phyloP scores from a whole-genome alignment of 2,329 filamentous ascomycete genomes.

The Aspergillus sp. region DNA sequence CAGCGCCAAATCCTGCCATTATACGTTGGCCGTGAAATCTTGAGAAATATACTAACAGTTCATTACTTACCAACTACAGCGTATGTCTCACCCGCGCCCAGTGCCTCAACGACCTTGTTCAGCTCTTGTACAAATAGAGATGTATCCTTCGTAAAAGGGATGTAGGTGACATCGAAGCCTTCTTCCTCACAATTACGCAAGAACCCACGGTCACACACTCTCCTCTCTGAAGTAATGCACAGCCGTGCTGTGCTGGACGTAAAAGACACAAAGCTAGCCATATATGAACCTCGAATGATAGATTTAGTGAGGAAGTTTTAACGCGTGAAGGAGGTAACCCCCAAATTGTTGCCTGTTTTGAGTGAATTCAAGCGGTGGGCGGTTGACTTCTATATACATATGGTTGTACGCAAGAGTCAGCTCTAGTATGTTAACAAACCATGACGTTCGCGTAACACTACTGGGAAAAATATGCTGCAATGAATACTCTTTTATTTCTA shows the following conservation, averaged over 20 bases:
- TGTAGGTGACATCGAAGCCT: background rate
- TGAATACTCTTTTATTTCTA: too few relatives aligned
- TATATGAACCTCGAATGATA: background rate
- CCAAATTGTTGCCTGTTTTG: background rate
- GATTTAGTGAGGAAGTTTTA: background rate
- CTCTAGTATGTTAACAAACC: too few relatives aligned
- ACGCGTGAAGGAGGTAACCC: background rate
- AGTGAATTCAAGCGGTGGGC: too few relatives aligned
- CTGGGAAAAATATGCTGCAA: too few relatives aligned
- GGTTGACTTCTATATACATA: too few relatives aligned
- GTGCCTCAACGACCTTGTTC: background rate
- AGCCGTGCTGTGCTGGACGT: background rate
- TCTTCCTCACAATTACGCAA: background rate
- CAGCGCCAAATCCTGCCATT: constrained; percentile 28
- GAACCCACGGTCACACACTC: background rate
- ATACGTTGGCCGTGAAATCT: background rate
- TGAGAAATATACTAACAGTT: background rate
- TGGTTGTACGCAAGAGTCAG: too few relatives aligned
- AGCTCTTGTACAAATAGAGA: background rate
- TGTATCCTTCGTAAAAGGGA: background rate
- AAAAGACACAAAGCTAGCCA: background rate
- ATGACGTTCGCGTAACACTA: too few relatives aligned
- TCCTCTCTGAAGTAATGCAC: background rate
- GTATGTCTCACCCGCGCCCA: background rate
- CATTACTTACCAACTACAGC: background rate